Base-by-base conservation (phyloP, 2,329 filamentous ascomycete species). In the Neofusicoccum laricinum region DNA sequence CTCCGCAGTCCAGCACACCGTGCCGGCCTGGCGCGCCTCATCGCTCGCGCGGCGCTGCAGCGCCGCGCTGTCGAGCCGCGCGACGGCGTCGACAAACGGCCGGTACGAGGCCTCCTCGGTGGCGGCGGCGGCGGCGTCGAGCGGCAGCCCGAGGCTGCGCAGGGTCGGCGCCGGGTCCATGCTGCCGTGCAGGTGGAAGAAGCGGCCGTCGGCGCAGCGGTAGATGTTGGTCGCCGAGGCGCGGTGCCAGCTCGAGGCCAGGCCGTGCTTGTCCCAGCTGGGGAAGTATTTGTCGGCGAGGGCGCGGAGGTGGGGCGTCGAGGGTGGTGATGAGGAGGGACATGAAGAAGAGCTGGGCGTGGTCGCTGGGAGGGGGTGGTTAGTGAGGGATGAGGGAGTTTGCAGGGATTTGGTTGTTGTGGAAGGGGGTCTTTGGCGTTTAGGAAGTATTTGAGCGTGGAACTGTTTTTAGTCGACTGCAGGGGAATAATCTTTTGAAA, bases 131-230 rank as follows among this genome's bases (percentile, higher is more conserved):
- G 7, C 15, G 21, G 12, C 6, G 25, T 57, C 48, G 8, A 12
- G 25, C 3, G 48, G 48, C 48, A 50, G 3, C 2, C 48, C 25
- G 1, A 50, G 48, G 14, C 30, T 17, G 30, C 30, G 25, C 25
- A 36, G 15, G 1, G 48, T 79, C 3, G 77, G 78, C 5, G 79
- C 76, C 0, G 81, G 77, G 63, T 84, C 81, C 48, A 58, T 65
- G 17, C 65, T 68, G 3, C 80, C 81, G 65, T 84, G 81, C 0
- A 80, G 51, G 67, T 83, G 81, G 68, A 81, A 84, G 67, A 73
- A 83, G 21, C 77, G 68, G 0, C 72, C 76, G 64, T 83, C 80
- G 64, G 77, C 78, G n/a, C 77, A 80, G 11, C 73, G 72, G 68
- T 83, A 83, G 53, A 83, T 81, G 63, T 82, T 82, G 0, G 81